Evolutionary conservation across 495 filamentous ascomycete species (phyloP).

Genomic region (Jackrogersella minutella): DNA sequence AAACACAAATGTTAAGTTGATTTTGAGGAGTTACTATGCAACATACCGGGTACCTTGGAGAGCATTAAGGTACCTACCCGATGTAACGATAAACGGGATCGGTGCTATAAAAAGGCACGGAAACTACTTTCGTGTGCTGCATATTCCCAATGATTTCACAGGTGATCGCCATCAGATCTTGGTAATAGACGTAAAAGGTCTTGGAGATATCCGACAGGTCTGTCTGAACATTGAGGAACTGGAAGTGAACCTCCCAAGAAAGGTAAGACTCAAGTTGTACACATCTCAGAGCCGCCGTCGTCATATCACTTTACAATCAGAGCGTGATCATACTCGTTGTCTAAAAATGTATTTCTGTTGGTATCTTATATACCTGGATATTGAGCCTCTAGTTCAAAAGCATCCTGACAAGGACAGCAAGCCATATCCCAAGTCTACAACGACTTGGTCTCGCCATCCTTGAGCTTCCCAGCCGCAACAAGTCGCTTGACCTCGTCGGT

Average conservation of each 20-base stretch:
- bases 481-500: slow-evolving; percentile 75
- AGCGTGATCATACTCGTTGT: not conserved
- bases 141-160: not conserved
- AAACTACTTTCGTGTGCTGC: not conserved
- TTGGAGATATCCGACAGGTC: not conserved
- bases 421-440: slow-evolving; percentile 34
- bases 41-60: not conserved
- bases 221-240: slow-evolving; percentile 15
- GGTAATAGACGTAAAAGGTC: not conserved
- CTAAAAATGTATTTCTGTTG: not conserved
- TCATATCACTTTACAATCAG: not conserved
- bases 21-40: too few relatives aligned
- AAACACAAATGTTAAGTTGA: too few relatives aligned
- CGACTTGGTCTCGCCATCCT: slow-evolving; percentile 72
- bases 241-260: not conserved
- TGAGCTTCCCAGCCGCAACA: slow-evolving; percentile 79
- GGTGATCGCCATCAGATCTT: not conserved
- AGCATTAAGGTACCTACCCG: slow-evolving; percentile 15
- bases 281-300: too few relatives aligned
- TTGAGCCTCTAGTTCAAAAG: slow-evolving; percentile 1
- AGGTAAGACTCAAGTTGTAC: not conserved
- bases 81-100: not conserved
- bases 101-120: not conserved
- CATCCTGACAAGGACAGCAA: not conserved
- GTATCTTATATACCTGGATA: slow-evolving; percentile 1